Conservation (phyloP, 177 flowering plant species). For the Vitis hybrid region DNA sequence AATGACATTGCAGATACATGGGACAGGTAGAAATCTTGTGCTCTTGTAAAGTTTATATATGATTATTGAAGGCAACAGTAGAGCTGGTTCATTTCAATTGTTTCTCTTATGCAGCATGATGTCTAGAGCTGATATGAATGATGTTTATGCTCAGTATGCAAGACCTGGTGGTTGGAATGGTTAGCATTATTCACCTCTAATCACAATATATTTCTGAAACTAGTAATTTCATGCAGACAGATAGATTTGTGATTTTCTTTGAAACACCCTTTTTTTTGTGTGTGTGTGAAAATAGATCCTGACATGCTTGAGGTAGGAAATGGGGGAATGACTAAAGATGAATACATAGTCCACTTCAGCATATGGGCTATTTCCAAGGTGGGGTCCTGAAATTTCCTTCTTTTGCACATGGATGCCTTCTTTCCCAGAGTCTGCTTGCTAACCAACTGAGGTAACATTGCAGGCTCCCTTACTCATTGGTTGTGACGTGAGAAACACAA, state of each 20-base stretch:
- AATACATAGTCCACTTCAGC: constrained; percentile 83
- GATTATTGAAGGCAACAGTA: not conserved
- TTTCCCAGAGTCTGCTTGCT: not conserved
- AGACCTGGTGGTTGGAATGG: constrained; percentile 98
- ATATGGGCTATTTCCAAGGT: constrained; percentile 92
- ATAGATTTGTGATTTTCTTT: not conserved
- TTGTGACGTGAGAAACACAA: constrained; percentile 60
- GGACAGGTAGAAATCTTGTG: constrained; percentile 51
- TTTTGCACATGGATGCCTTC: not conserved
- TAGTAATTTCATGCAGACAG: not conserved
- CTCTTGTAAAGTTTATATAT: not conserved
- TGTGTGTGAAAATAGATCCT: constrained; percentile 53
- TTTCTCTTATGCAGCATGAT: constrained; percentile 50
- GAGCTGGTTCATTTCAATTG: not conserved
- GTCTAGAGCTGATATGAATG: constrained; percentile 79
- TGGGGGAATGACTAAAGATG: constrained; percentile 85
- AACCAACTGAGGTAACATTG: not conserved
- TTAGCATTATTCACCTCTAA: constrained; percentile 20
- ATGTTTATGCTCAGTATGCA: constrained; percentile 68
- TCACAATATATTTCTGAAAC: not conserved
- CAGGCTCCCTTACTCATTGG: constrained; percentile 87
- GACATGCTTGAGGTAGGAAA: constrained; percentile 98
- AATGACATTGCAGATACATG: constrained; percentile 67
- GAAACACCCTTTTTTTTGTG: not conserved
- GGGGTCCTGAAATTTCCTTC: not conserved